Evolutionary conservation across 352 stramenopile species (phyloP), one percentile per base, ranked within the genome.

Genomic region (Globisporangium cystogenes): DNA sequence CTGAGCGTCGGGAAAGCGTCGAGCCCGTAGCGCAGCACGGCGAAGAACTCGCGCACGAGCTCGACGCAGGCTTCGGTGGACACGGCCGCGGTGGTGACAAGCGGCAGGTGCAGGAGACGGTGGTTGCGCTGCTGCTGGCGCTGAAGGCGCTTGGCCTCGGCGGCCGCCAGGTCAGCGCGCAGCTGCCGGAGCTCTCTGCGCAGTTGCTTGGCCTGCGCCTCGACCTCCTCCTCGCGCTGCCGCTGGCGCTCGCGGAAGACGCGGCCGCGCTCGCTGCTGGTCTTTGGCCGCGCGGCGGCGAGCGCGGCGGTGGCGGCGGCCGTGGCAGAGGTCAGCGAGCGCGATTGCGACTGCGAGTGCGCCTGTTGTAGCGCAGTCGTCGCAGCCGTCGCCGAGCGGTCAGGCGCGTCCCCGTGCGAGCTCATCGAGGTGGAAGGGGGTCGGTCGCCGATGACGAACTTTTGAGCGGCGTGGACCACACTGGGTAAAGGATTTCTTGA

Each of bases 241-340:
- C 31, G 27, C 45, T 50, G 26, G 44, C 54, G 54, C 20, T 46
- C 59, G 15, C 59, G 52, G 53, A 60, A 66, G 18, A 44, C 52
- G 20, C 43, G 48, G 23, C 52, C 52, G 14, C 59, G 59, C 43
- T 65, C 52, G 40, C 52, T 65, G 48, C 51, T 64, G 14, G 54
- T 60, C 45, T 36, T 55, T 7, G 26, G 51, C 20, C 40, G 15
- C 12, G 40, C 39, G n/a, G 18, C 39, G 18, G 29, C 29, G 29
- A 29, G 26, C 5, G 26, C 26, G 26, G 26, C 26, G 26, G 26
- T 29, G 26, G 26, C 26, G 26, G 26, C 26, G 3, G 26, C 42
- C 33, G 14, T 20, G 33, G 12, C 12, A 4, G 8, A 23, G 42
- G 6, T 18, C 24, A 23, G 23, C 26, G 18, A 26, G 42, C 23